Base-by-base conservation (phyloP, 345 rosid species). In the Hibiscus trionum region DNA sequence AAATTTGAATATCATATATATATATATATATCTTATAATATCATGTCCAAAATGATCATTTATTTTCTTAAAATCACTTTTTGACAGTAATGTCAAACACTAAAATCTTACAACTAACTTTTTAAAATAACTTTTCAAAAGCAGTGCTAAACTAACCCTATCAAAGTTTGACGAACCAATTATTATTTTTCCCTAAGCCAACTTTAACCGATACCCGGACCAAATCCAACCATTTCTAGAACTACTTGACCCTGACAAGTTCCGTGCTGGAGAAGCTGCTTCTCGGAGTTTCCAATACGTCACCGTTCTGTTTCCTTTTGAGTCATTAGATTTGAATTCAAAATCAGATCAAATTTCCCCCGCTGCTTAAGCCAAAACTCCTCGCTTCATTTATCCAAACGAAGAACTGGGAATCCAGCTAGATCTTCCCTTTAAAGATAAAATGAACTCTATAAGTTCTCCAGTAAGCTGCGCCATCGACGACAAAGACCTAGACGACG, bases 401-500 rank as follows among this genome's bases (percentile, higher is more conserved):
- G 44, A 7, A 63, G 8, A 44, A 4, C 55, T 1, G 52, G 52
- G 11, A 64, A 64, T 42, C 17, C n/a, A 2, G 24, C 21, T 64
- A 42, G 56, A 46, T 46, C 56, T 26, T 31, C 10, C 12, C 19
- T 66, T 46, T 50, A 35, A 42, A 31, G 11, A 61, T 31, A 21
- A 56, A 9, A 73, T 70, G 78, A 71, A 70, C 31, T 74, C 83
- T 10, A 26, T 74, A 8, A 71, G 17, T 1, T 75, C 77, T 16
- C 44, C 71, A 1, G 9, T 50, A 16, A 29, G 16, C 27, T 78
- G 73, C 42, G 55, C 81, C 67, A 78, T 91, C 66, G 97, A 91
- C 77, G 98, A 91, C 79, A 92, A 87, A 60, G 93, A 94, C 55
- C 88, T 95, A 27, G 99, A 95, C 77, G 99, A 95, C 76, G 97